phyloP scores from a whole-genome alignment of 2,329 filamentous ascomycete genomes.

The Chaetomiaceae sp. region DNA sequence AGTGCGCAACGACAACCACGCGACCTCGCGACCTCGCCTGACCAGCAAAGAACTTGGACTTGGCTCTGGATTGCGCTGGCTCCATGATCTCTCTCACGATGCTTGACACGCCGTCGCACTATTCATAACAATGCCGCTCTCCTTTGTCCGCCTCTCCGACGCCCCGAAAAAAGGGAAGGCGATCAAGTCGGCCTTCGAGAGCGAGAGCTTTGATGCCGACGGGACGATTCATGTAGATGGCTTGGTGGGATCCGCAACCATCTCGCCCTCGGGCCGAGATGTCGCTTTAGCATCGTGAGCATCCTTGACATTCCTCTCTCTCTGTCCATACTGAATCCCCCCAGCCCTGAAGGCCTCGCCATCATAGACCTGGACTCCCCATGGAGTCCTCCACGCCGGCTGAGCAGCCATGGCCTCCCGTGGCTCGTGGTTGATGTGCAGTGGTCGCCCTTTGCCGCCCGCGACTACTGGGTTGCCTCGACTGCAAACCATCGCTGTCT shows the following conservation, averaged over 20 bases:
- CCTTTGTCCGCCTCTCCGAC: constrained; percentile 38
- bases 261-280: constrained; percentile 86
- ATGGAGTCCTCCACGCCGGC: constrained; percentile 77
- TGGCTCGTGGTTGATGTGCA: constrained; percentile 96
- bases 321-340: not conserved
- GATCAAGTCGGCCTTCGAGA: constrained; percentile 70
- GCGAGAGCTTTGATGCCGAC: constrained; percentile 80
- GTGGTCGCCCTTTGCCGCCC: constrained; percentile 87
- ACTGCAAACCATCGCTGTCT: constrained; percentile 92
- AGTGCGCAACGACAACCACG: no score
- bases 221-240: constrained; percentile 77
- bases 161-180: constrained; percentile 52
- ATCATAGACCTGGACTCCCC: constrained; percentile 90
- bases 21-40: no score
- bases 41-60: no score
- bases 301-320: not conserved
- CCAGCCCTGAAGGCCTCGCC: constrained; percentile 74
- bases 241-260: constrained; percentile 83
- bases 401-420: constrained; percentile 76
- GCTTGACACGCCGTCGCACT: not conserved
- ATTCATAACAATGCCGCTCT: constrained; percentile 41
- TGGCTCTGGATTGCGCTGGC: not conserved
- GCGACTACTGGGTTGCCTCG: constrained; percentile 90
- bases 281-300: constrained; percentile 76
- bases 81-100: constrained; percentile 5